These are phyloP conservation scores for Ostreobium quekettii DNA, from an alignment of 139 green algal genomes.

Conservation along the genomic window DNA sequence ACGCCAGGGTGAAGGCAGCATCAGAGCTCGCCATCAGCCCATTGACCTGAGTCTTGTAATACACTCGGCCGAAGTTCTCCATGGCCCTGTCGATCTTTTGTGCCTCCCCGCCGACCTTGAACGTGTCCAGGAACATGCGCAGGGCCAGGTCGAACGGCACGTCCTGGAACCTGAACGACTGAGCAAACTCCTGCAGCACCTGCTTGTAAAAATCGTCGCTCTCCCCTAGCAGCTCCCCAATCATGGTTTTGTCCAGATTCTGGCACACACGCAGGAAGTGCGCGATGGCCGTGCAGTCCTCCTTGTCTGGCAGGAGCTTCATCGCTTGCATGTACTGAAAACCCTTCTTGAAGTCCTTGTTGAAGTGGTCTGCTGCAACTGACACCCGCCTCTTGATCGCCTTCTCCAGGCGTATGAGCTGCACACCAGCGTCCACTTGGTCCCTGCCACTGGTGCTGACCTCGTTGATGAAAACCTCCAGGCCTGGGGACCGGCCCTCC, in stretches of 20 bases:
- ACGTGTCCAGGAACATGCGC: constrained; percentile 54
- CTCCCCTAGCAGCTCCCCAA: constrained; percentile 91
- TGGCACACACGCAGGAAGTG: constrained; percentile 81
- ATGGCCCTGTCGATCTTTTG: constrained; percentile 99
- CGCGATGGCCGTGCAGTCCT: constrained; percentile 46
- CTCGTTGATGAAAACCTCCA: constrained; percentile 5
- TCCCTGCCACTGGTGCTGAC: background rate
- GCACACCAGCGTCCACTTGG: background rate
- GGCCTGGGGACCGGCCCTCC: background rate
- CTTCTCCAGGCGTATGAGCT: constrained; percentile 42
- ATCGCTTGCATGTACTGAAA: constrained; percentile 74
- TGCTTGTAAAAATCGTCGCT: constrained; percentile 72
- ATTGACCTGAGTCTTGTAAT: constrained; percentile 8
- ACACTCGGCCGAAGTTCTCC: constrained; percentile 18
- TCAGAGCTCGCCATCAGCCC: constrained; percentile 34
- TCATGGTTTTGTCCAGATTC: constrained; percentile 72
- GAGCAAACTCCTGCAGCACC: constrained; percentile 53
- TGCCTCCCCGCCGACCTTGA: constrained; percentile 65
- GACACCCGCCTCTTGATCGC: constrained; percentile 63
- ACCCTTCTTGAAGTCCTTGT: constrained; percentile 90
- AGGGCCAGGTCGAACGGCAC: constrained; percentile 2
- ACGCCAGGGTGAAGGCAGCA: constrained; percentile 90
- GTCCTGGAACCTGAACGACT: constrained; percentile 67
- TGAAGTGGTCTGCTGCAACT: constrained; percentile 92
- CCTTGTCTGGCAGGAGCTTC: constrained; percentile 59